phyloP scores from a whole-genome alignment of 192 early-diverging fungal species.

The Coemansia sp. region DNA sequence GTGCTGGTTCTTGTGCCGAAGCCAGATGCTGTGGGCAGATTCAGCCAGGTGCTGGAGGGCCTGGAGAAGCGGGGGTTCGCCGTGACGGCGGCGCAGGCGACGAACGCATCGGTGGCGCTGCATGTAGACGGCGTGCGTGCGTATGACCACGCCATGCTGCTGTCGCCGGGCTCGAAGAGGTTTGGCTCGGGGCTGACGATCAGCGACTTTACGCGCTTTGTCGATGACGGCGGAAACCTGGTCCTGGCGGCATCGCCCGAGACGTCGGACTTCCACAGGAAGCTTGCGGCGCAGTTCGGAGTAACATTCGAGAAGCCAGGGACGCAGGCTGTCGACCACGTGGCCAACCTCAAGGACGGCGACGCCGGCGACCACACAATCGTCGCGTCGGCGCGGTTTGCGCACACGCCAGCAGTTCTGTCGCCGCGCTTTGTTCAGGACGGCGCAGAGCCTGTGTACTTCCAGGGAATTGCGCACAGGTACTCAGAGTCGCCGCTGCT shows the following conservation, averaged over 20 bases:
- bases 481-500: slow-evolving; percentile 66
- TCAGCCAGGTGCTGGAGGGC: slow-evolving; percentile 57
- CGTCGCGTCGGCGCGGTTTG: slow-evolving; percentile 56
- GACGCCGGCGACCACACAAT: slow-evolving; percentile 57
- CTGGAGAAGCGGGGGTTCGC: slow-evolving; percentile 55
- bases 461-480: slow-evolving; percentile 77
- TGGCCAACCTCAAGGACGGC: slow-evolving; percentile 50
- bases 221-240: slow-evolving; percentile 90
- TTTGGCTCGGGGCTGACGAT: slow-evolving; percentile 56
- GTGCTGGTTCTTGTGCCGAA: slow-evolving; percentile 71
- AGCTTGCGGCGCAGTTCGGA: slow-evolving; percentile 87
- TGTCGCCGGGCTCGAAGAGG: slow-evolving; percentile 75
- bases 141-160: slow-evolving; percentile 81
- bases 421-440: slow-evolving; percentile 5
- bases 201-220: slow-evolving; percentile 74
- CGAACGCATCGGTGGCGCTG: slow-evolving; percentile 57
- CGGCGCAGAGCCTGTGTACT: slow-evolving; percentile 47
- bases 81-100: slow-evolving; percentile 58
- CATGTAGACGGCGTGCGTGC: slow-evolving; percentile 60
- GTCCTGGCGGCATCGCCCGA: slow-evolving; percentile 69
- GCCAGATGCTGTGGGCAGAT: slow-evolving; percentile 28
- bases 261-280: slow-evolving; percentile 67
- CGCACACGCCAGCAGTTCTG: slow-evolving; percentile 44
- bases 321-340: slow-evolving; percentile 72
- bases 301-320: slow-evolving; percentile 77